Conservation (phyloP, 805 yeast genomes). For the Candida boleticola region DNA sequence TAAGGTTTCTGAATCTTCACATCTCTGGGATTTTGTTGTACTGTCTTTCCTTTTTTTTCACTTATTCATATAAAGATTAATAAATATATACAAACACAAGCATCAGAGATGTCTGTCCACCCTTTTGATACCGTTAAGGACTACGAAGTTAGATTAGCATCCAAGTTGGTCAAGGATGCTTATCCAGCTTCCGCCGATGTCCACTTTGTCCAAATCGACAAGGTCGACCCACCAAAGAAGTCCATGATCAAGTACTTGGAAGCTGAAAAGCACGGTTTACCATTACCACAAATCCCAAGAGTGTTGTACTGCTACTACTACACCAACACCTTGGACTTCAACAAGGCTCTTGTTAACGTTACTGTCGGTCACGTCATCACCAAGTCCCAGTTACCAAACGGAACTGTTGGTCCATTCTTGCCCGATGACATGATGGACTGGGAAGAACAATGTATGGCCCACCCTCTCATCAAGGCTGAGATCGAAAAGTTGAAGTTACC, state of each 20-base stretch:
- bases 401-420: constrained; percentile 68
- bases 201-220: constrained; percentile 66
- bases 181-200: constrained; percentile 51
- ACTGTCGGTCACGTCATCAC: constrained; percentile 61
- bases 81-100: too few species aligned
- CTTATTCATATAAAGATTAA: too few species aligned
- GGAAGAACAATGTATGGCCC: constrained; percentile 49
- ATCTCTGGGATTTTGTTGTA: too few species aligned
- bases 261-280: constrained; percentile 52
- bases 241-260: constrained; percentile 65
- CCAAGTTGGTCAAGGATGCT: constrained; percentile 60
- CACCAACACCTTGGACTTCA: constrained; percentile 49
- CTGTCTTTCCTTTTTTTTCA: too few species aligned
- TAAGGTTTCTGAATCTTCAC: too few species aligned
- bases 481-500: constrained; percentile 68
- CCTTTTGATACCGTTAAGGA: constrained; percentile 63
- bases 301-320: constrained; percentile 68
- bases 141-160: constrained; percentile 54
- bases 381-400: constrained; percentile 54
- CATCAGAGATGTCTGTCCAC: constrained; percentile 30
- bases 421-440: constrained; percentile 59
- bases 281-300: constrained; percentile 63
- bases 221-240: constrained; percentile 76
- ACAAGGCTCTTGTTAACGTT: constrained; percentile 71
- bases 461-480: constrained; percentile 62